A percentile compares a stretch with the other conserved stretches of the same genome.
These are phyloP conservation scores for Leccinum pseudoinsigne DNA, from an alignment of 1,284 basidiomycete species.

Conservation along the genomic window DNA sequence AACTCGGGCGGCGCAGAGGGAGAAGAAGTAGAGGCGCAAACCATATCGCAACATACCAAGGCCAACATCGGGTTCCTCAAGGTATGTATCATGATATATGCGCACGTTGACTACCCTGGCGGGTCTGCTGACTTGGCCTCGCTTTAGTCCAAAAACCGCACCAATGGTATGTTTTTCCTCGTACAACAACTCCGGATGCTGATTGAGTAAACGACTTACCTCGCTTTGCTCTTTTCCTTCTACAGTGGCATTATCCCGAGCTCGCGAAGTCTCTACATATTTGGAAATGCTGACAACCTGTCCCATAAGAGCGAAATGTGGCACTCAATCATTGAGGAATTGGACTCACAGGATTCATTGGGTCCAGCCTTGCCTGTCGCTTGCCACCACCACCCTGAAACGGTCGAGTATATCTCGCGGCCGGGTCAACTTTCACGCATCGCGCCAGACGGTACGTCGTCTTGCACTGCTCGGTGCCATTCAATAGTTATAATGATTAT, in stretches of 20 bases:
- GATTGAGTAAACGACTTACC: not conserved
- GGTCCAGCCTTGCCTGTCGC: slow-evolving; percentile 53
- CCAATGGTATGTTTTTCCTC: slow-evolving; percentile 40
- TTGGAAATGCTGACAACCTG: slow-evolving; percentile 63
- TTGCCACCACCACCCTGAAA: slow-evolving; percentile 58
- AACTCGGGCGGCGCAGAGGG: slow-evolving; percentile 54
- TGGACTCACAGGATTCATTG: slow-evolving; percentile 47
- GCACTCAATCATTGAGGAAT: slow-evolving; percentile 54
- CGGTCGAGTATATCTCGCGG: slow-evolving; percentile 40
- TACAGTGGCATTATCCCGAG: slow-evolving; percentile 72
- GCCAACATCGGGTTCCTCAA: slow-evolving; percentile 71
- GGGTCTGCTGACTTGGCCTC: not conserved
- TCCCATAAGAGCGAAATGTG: slow-evolving; percentile 56
- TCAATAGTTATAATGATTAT: not conserved
- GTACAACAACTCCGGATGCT: not conserved
- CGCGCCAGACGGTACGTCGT: slow-evolving; percentile 55
- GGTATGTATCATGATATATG: slow-evolving; percentile 34
- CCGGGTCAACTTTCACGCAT: slow-evolving; percentile 53
- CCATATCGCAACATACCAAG: slow-evolving; percentile 11
- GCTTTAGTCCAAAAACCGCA: slow-evolving; percentile 55
- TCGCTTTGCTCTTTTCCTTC: not conserved
- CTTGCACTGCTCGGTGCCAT: not conserved
- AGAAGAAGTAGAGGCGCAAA: slow-evolving; percentile 27
- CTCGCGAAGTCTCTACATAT: slow-evolving; percentile 67
- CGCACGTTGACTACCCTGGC: not conserved